These are phyloP conservation scores for Hyaloscypha variabilis DNA, from an alignment of 495 filamentous ascomycete genomes.

Conservation along the genomic window DNA sequence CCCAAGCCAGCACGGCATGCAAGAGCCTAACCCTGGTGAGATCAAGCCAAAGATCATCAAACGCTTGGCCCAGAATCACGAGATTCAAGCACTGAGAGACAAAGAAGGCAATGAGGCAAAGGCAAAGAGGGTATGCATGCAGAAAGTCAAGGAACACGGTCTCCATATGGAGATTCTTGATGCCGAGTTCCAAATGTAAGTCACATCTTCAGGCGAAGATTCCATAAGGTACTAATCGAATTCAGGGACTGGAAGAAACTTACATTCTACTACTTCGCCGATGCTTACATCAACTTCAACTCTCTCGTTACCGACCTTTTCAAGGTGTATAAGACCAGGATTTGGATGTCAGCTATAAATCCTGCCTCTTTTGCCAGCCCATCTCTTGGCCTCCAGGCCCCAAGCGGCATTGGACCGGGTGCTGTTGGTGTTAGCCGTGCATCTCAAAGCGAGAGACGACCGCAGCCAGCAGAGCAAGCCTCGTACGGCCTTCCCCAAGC, in stretches of 20 bases:
- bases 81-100: conserved; percentile 82
- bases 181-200: conserved; percentile 98
- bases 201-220: conserved; percentile 23
- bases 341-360: conserved; percentile 99
- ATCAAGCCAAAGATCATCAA: conserved; percentile 96
- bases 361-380: conserved; percentile 95
- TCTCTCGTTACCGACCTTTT: conserved; percentile 95
- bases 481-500: conserved; percentile 41
- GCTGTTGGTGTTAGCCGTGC: conserved; percentile 52
- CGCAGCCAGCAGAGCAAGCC: conserved; percentile 41
- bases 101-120: conserved; percentile 98
- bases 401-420: conserved; percentile 63
- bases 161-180: conserved; percentile 98
- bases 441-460: conserved; percentile 48
- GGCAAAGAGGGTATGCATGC: conserved; percentile 92
- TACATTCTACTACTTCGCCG: conserved; percentile 98
- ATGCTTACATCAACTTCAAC: conserved; percentile 99
- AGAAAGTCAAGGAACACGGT: conserved; percentile 92
- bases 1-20: conserved; percentile 68
- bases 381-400: conserved; percentile 66
- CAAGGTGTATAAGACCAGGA: conserved; percentile 98
- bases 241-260: conserved; percentile 96
- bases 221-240: conserved; percentile 12
- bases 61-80: conserved; percentile 86
- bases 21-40: conserved; percentile 73